Evolutionary conservation across 2,329 filamentous ascomycete genomes (phyloP).

Genomic region (Diplocarpon mali): DNA sequence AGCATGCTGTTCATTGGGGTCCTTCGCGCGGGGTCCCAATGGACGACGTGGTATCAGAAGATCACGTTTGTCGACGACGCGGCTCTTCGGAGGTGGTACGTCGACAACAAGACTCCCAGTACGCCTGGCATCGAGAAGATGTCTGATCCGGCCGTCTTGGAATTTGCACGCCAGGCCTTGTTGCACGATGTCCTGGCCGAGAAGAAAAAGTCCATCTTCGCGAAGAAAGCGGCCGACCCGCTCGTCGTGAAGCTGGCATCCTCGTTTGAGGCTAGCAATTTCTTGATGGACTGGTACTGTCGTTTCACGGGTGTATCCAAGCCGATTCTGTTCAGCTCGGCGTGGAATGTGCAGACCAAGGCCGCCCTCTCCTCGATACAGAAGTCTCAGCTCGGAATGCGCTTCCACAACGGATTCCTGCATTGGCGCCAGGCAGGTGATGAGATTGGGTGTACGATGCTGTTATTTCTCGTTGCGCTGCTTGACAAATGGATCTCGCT

Average conservation of each 20-base stretch:
- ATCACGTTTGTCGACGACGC: slow-evolving; percentile 38
- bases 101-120: slow-evolving; percentile 22
- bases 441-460: slow-evolving; percentile 36
- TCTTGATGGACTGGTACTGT: slow-evolving; percentile 37
- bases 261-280: slow-evolving; percentile 9
- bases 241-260: slow-evolving; percentile 34
- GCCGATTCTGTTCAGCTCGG: slow-evolving; percentile 42
- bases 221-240: slow-evolving; percentile 31
- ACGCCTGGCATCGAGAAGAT: slow-evolving; percentile 14
- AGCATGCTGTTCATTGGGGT: slow-evolving; percentile 39
- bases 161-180: slow-evolving; percentile 35
- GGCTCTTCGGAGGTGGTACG: slow-evolving; percentile 40
- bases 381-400: slow-evolving; percentile 42
- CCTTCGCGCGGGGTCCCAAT: slow-evolving; percentile 42
- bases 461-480: slow-evolving; percentile 43
- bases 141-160: slow-evolving; percentile 33
- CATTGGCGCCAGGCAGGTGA: slow-evolving; percentile 46
- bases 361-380: slow-evolving; percentile 41
- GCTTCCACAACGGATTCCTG: slow-evolving; percentile 44
- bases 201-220: slow-evolving; percentile 32
- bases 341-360: slow-evolving; percentile 46
- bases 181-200: slow-evolving; percentile 35
- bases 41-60: slow-evolving; percentile 46
- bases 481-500: slow-evolving; percentile 44
- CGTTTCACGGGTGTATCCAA: slow-evolving; percentile 36